These are phyloP conservation scores for Blastomyces emzantsi DNA, from an alignment of 2,329 filamentous ascomycete genomes.

Conservation along the genomic window DNA sequence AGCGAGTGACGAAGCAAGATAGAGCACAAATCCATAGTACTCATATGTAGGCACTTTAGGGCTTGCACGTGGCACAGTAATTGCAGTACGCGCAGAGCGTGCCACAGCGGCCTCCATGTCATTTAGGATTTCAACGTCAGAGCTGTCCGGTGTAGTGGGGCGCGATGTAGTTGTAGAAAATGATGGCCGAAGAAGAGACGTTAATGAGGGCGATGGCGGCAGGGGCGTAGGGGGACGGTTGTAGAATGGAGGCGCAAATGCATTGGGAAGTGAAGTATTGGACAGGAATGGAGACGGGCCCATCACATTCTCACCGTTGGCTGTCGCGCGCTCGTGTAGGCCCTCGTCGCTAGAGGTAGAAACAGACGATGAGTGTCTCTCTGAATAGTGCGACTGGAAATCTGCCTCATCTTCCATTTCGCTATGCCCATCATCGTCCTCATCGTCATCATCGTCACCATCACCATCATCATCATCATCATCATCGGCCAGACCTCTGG, in stretches of 20 bases:
- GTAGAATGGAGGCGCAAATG: conserved; percentile 81
- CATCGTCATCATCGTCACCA: conserved; percentile 32
- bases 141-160: conserved; percentile 88
- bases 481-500: not conserved
- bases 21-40: conserved; percentile 97
- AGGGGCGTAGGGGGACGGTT: conserved; percentile 91
- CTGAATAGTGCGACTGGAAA: conserved; percentile 39
- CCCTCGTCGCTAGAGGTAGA: conserved; percentile 18
- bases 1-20: conserved; percentile 73
- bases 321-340: conserved; percentile 10
- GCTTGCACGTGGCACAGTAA: conserved; percentile 68
- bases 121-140: conserved; percentile 65
- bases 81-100: conserved; percentile 49
- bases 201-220: conserved; percentile 84
- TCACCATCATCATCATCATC: not conserved
- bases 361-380: conserved; percentile 32
- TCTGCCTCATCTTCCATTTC: conserved; percentile 31
- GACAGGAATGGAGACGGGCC: conserved; percentile 35
- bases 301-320: conserved; percentile 19
- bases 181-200: conserved; percentile 70
- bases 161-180: conserved; percentile 62
- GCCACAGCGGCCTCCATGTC: conserved; percentile 54
- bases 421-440: not conserved
- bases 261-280: conserved; percentile 35
- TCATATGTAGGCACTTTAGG: conserved; percentile 98